Conservation (phyloP, 2,329 filamentous ascomycete genomes). For the Tolypocladium sp. region DNA sequence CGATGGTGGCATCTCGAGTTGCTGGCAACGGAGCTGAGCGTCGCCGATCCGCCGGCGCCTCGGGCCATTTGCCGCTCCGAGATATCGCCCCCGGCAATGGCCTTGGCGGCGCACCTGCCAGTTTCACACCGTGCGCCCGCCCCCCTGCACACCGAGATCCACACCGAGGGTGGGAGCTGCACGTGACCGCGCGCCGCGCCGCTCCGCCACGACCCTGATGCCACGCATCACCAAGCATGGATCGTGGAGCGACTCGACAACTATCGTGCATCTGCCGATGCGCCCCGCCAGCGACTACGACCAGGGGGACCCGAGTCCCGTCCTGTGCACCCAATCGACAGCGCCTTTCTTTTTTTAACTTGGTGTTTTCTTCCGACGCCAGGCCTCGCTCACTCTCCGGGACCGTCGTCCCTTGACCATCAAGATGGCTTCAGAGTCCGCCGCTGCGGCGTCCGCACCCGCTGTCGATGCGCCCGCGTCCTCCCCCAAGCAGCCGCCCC, state of each 20-base stretch:
- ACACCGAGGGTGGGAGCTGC: background rate
- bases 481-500: conserved; percentile 47
- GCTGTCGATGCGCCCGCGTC: conserved; percentile 3
- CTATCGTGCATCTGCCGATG: background rate
- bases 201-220: background rate
- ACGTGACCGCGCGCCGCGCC: background rate
- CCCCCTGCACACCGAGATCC: background rate
- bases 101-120: background rate
- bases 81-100: background rate
- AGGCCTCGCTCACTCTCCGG: background rate
- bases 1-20: too few species aligned
- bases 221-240: background rate
- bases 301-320: background rate
- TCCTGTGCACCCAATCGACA: background rate
- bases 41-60: background rate
- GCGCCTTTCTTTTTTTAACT: background rate
- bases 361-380: too few species aligned
- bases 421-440: conserved; percentile 10
- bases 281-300: background rate
- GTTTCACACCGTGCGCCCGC: background rate
- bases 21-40: too few species aligned
- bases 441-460: conserved; percentile 7
- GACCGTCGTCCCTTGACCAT: background rate
- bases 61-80: background rate
- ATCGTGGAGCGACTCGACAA: background rate